Percentiles rank a stretch among this genome's conserved stretches.
Conservation (phyloP, 1,139 yeast genomes). For the Hemisphaericaspora xylanilytica region DNA sequence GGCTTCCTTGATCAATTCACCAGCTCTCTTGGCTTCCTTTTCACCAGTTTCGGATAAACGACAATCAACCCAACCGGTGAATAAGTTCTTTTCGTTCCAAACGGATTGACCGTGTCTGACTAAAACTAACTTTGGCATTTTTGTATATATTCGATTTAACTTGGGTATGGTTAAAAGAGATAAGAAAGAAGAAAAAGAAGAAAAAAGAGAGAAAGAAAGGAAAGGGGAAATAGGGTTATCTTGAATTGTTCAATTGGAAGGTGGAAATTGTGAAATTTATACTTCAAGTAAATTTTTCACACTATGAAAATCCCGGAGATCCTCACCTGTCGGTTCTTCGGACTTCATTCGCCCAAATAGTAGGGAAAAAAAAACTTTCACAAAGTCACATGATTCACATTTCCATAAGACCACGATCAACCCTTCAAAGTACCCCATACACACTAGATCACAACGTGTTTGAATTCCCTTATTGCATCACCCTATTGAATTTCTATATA, state of each 20-base stretch:
- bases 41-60: constrained; percentile 80
- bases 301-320: not conserved
- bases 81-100: constrained; percentile 97
- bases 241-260: no score
- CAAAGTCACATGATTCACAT: not conserved
- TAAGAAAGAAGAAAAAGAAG: constrained; percentile 2
- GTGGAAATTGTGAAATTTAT: no score
- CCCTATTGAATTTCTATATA: no score
- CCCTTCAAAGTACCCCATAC: no score
- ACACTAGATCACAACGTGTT: no score
- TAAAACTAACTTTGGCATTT: constrained; percentile 68
- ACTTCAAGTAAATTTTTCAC: not conserved
- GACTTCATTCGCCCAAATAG: constrained; percentile 6
- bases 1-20: constrained; percentile 86
- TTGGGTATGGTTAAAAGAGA: constrained; percentile 1
- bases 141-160: constrained; percentile 1
- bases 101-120: constrained; percentile 99
- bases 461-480: not conserved
- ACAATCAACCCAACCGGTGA: constrained; percentile 99
- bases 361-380: not conserved
- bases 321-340: constrained; percentile 5
- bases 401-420: constrained; percentile 1
- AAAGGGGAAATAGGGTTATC: not conserved
- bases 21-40: constrained; percentile 92
- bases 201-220: constrained; percentile 1